Base-by-base conservation (phyloP, 2,329 filamentous ascomycete species). In the Pseudopithomyces chartarum region DNA sequence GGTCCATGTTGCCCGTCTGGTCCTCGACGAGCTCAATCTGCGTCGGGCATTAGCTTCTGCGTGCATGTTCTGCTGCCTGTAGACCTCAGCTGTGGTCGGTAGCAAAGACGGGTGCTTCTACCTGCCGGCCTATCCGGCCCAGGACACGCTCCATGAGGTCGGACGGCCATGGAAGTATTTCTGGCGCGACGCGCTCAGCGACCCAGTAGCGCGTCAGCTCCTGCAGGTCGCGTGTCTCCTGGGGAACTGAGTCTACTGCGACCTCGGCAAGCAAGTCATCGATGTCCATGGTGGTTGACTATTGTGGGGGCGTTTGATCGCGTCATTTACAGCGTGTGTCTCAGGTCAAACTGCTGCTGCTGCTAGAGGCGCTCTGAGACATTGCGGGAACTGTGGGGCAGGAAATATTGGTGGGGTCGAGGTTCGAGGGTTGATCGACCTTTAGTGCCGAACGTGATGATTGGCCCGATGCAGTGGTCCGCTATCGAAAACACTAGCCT, bases 201-300 rank as follows among this genome's bases (percentile, higher is more conserved):
- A 97, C 86, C 94, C 94, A 99, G 68, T 89, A 90, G 68, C 94
- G 89, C 65, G 94, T 97, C 65, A 99, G 81, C 52, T 90, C 87
- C 75, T 97, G 92, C 64, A 98, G 84, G 77, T 98, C 94, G 69
- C 87, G 84, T 40, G 84, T 87, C 66, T 86, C 84, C 50, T 79
- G 78, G 2, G 86, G 85, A 34, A 80, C 62, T 0, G 70, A 69
- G n/a, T 74, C 73, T 48, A 73, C 73, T 11, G 78, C 73, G 32
- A 83, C 79, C 38, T 81, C 79, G 59, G 80, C 80, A 64, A 84
- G 79, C 58, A 84, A 81, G 69, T 84, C 82, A 62, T 79, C 75
- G 60, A 82, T 82, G 57, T 82, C 79, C 77, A 79, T 79, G 34
- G 50, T 56, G 38, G 19, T 4, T 19, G 32, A 23, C 6, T 15